Evolutionary conservation across 2,329 filamentous ascomycete genomes (phyloP).

Genomic region (Verticillium nubilum): DNA sequence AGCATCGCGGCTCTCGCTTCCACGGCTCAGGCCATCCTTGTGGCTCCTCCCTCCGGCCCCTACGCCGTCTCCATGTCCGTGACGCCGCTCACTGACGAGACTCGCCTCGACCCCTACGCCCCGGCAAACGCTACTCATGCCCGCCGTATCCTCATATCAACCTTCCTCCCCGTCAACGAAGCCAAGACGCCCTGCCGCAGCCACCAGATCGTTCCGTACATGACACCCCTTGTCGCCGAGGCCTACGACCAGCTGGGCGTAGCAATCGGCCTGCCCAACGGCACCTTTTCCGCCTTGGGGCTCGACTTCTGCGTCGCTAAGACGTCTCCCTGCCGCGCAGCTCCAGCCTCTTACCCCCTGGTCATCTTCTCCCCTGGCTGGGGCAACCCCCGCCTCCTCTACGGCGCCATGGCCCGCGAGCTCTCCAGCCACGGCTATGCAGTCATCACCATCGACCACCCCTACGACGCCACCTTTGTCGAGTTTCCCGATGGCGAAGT

Average conservation of each 20-base stretch:
- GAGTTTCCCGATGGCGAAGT: slow-evolving; percentile 38
- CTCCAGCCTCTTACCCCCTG: slow-evolving; percentile 5
- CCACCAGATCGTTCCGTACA: slow-evolving; percentile 19
- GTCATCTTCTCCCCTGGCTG: slow-evolving; percentile 40
- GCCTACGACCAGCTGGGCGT: slow-evolving; percentile 20
- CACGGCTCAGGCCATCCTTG: slow-evolving; percentile 15
- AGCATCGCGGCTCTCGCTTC: slow-evolving; percentile 10
- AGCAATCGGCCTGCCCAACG: slow-evolving; percentile 21
- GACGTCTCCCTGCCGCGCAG: not conserved
- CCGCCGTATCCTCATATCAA: slow-evolving; percentile 20
- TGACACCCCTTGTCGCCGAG: slow-evolving; percentile 24
- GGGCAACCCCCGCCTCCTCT: slow-evolving; percentile 34
- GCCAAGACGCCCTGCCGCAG: slow-evolving; percentile 14
- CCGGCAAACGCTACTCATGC: slow-evolving; percentile 13
- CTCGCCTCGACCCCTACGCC: slow-evolving; percentile 24
- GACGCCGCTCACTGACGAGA: slow-evolving; percentile 21
- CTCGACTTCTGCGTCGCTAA: slow-evolving; percentile 18
- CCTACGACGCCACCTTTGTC: slow-evolving; percentile 37
- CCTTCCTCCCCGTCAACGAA: slow-evolving; percentile 23
- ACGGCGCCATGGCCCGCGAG: slow-evolving; percentile 35
- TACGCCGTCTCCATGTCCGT: slow-evolving; percentile 21
- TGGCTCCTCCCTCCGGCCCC: slow-evolving; percentile 22
- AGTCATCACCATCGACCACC: slow-evolving; percentile 43
- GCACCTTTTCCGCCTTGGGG: slow-evolving; percentile 20
- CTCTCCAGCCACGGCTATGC: slow-evolving; percentile 40